Base-by-base conservation (phyloP, 305 asterid genomes). In the Fraxinus paxiana region DNA sequence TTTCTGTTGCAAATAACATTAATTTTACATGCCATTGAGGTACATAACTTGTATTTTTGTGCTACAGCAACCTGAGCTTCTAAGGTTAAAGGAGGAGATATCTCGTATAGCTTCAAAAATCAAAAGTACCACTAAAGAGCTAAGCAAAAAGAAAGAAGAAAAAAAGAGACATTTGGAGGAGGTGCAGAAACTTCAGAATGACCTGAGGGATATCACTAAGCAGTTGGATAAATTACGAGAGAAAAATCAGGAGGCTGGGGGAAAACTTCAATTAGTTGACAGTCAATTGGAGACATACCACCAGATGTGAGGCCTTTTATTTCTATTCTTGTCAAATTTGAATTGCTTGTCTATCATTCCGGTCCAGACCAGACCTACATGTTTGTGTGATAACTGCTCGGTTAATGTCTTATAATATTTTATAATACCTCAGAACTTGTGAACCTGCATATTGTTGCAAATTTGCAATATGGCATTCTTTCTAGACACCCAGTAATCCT, bases 211-310 rank as follows among this genome's bases (percentile, higher is more conserved):
- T 83, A 91, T 93, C 84, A 85, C 93, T 12, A 90, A 86, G 89
- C 96, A 93, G 89, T 92, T 96, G 85, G 93, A 96, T 75, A 91
- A 90, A 38, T 84, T 94, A 90, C 97, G 94, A 76, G 92, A 89
- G 80, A 93, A 92, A 90, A 89, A 93, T 79, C 92, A 89, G 83
- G 94, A 87, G 85, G 94, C 95, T 76, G 97, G 97, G 80, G 98
- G 93, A 80, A 96, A 90, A 83, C 94, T 93, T 88, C 97, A 96
- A 87, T 89, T 96, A 81, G 97, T 93, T 87, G 99, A 94, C 91
- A 93, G 94, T 92, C 94, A 96, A 83, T 87, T 96, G 89, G 98
- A 87, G 92, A 92, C 95, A 28, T 96, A 96, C 88, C 98, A 94
- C 84, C 92, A 85, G 81, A 93, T 96, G 99, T 96, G 87, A 89